Conservation (phyloP, 768 basidiomycete genomes). For the Auricularia cornea region DNA sequence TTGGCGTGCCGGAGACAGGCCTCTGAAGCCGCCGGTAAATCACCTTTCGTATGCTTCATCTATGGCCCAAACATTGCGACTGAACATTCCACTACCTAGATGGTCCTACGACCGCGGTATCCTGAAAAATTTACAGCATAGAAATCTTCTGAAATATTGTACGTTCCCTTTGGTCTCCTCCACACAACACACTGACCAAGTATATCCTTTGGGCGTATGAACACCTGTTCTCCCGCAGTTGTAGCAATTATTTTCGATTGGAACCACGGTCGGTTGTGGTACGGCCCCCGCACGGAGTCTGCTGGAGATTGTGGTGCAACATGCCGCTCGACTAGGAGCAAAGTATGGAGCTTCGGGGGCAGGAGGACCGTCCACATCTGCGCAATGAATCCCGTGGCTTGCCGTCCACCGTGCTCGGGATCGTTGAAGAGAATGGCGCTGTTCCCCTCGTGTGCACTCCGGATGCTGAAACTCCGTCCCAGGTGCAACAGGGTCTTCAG, state of each 20-base stretch:
- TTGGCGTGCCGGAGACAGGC: no score
- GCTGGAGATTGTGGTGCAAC: neutral
- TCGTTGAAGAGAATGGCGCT: neutral
- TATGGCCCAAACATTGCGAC: no score
- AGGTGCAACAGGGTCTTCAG: neutral
- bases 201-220: neutral
- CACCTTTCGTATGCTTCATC: no score
- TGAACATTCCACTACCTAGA: no score
- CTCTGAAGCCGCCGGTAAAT: no score
- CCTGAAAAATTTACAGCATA: neutral
- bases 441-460: neutral
- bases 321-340: neutral
- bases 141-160: neutral
- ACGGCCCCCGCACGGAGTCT: neutral
- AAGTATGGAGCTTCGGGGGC: neutral
- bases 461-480: neutral
- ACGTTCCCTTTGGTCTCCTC: neutral
- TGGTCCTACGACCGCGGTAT: no score
- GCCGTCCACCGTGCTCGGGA: neutral
- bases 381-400: neutral
- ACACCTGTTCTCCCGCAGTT: neutral
- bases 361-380: neutral
- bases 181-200: neutral
- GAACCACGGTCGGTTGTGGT: neutral
- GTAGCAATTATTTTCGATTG: neutral